Evolutionary conservation across 306 rosid genomes (phyloP).

Genomic region (Cicer arietinum): DNA sequence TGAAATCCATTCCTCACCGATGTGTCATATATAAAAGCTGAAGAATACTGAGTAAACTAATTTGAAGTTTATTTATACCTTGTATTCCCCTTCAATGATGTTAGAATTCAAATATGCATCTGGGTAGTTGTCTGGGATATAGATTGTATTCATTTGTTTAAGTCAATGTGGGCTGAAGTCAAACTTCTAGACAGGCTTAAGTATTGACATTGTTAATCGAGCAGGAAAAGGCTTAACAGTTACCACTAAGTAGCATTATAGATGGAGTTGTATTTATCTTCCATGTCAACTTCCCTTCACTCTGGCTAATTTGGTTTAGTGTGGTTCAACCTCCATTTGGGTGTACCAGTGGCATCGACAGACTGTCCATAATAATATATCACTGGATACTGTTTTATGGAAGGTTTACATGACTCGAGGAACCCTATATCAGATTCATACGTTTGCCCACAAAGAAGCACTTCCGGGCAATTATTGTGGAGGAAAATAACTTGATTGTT

Average conservation of each 20-base stretch:
- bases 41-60: not conserved
- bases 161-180: not conserved
- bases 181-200: not conserved
- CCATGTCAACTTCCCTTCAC: not conserved
- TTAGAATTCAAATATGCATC: not conserved
- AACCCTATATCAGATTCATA: not conserved
- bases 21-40: not conserved
- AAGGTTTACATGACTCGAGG: not conserved
- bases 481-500: too few relatives aligned
- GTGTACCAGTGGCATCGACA: not conserved
- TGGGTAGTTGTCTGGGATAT: slow-evolving; percentile 18
- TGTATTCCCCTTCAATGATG: not conserved
- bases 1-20: not conserved
- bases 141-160: slow-evolving; percentile 6
- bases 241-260: not conserved
- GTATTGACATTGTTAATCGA: not conserved
- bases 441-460: not conserved
- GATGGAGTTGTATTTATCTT: slow-evolving; percentile 1
- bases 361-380: not conserved
- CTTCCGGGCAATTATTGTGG: too few relatives aligned
- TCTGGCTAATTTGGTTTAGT: not conserved
- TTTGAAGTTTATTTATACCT: not conserved
- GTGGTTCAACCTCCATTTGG: not conserved
- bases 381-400: not conserved
- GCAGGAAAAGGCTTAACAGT: slow-evolving; percentile 4